A percentile compares a stretch with the other conserved stretches of the same genome.
phyloP scores from a whole-genome alignment of 768 basidiomycete species.

The Agrocybe praecox region DNA sequence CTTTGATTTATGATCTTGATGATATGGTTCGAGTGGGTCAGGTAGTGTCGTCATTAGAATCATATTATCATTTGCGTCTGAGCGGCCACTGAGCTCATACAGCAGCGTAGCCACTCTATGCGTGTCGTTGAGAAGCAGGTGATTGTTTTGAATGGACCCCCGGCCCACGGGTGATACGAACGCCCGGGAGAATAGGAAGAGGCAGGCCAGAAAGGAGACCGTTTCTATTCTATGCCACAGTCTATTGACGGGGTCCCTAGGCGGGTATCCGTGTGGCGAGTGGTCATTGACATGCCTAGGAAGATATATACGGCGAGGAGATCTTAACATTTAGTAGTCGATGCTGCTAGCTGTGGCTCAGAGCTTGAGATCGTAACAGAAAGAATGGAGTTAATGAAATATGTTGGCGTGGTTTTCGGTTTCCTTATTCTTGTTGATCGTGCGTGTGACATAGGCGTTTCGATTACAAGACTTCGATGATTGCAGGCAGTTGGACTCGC shows the following conservation, averaged over 20 bases:
- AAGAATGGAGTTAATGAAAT: neutral
- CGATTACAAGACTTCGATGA: neutral
- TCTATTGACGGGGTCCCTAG: neutral
- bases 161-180: neutral
- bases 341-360: too few species aligned
- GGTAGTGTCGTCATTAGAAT: neutral
- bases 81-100: neutral
- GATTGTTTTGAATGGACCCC: neutral
- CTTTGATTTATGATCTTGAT: too few species aligned
- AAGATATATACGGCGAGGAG: neutral
- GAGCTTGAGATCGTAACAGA: too few species aligned
- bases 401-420: neutral
- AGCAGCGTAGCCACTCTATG: neutral
- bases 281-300: neutral
- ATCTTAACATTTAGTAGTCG: neutral
- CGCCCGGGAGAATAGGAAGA: neutral
- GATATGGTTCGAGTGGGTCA: too few species aligned
- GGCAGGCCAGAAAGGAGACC: neutral
- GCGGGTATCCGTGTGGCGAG: neutral
- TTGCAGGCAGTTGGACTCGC: neutral
- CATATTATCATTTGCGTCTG: neutral
- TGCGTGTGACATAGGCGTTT: neutral
- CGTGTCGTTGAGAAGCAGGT: neutral
- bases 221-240: neutral
- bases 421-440: neutral